Percentiles rank a stretch among this genome's conserved stretches.
Conservation (phyloP, 257 asterid genomes). For the Primulina tabacum region DNA sequence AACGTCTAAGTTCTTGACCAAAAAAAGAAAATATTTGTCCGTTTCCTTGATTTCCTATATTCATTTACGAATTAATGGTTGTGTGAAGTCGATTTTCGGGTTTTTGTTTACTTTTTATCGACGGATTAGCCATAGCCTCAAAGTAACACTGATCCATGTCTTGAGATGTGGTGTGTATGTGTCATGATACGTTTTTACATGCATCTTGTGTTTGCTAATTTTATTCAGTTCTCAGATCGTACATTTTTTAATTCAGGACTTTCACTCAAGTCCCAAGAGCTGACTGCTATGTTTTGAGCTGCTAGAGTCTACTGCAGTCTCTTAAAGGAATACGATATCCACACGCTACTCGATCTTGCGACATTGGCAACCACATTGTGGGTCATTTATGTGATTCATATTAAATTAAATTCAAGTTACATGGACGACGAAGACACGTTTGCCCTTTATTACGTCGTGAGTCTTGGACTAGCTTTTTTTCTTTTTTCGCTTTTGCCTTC, state of each 20-base stretch:
- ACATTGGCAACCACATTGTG: conserved; percentile 28
- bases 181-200: background rate
- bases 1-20: too few species aligned
- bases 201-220: background rate
- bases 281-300: conserved; percentile 35
- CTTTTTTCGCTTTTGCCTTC: too few species aligned
- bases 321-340: conserved; percentile 36
- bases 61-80: too few species aligned
- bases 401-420: conserved; percentile 27
- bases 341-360: conserved; percentile 37
- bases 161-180: too few species aligned
- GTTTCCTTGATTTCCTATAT: too few species aligned
- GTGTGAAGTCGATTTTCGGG: too few species aligned
- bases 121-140: background rate
- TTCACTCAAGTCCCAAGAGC: conserved; percentile 38
- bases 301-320: conserved; percentile 39
- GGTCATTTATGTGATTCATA: conserved; percentile 37
- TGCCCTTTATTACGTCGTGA: conserved; percentile 30
- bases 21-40: too few species aligned
- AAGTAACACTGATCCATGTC: background rate
- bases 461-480: background rate
- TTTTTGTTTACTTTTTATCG: too few species aligned
- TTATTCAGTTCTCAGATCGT: background rate
- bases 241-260: conserved; percentile 24
- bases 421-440: conserved; percentile 31